Percentiles rank a stretch among this genome's conserved stretches.
These are phyloP conservation scores for Penicillium expansum DNA, from an alignment of 2,329 filamentous ascomycete species.

Conservation along the genomic window DNA sequence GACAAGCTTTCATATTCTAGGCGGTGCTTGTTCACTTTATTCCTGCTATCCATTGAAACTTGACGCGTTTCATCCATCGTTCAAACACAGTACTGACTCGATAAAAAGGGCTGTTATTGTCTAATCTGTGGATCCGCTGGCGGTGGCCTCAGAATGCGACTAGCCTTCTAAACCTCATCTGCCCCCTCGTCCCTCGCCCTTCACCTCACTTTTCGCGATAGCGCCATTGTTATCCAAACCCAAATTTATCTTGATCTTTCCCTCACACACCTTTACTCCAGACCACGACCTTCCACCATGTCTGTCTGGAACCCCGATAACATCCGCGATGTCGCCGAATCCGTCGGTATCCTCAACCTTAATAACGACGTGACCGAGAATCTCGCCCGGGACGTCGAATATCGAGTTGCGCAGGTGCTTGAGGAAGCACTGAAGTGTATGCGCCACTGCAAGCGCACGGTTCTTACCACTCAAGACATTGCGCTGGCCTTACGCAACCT, in stretches of 20 bases:
- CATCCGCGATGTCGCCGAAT: constrained; percentile 92
- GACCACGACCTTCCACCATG: constrained; percentile 36
- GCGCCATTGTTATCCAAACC: background rate
- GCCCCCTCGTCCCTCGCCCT: background rate
- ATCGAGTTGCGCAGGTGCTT: constrained; percentile 87
- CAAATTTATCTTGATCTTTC: constrained; percentile 1
- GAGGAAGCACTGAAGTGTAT: constrained; percentile 95
- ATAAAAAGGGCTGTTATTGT: background rate
- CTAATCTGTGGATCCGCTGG: constrained; percentile 3
- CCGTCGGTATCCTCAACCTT: constrained; percentile 79
- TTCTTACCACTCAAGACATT: constrained; percentile 84
- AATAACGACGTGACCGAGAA: constrained; percentile 83
- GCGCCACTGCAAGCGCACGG: constrained; percentile 83
- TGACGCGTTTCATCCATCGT: background rate
- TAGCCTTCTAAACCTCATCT: background rate
- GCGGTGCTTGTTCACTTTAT: background rate
- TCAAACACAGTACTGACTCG: no score
- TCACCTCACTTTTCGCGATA: constrained; percentile 2
- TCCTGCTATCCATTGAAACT: background rate
- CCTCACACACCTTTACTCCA: background rate
- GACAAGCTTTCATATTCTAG: constrained; percentile 10
- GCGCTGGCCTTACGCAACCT: constrained; percentile 80
- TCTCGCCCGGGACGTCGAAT: constrained; percentile 91
- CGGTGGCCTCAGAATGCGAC: constrained; percentile 18
- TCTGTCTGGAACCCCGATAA: constrained; percentile 95